Evolutionary conservation across 192 early-diverging fungal species (phyloP).

Genomic region (Backusella morwellensis): DNA sequence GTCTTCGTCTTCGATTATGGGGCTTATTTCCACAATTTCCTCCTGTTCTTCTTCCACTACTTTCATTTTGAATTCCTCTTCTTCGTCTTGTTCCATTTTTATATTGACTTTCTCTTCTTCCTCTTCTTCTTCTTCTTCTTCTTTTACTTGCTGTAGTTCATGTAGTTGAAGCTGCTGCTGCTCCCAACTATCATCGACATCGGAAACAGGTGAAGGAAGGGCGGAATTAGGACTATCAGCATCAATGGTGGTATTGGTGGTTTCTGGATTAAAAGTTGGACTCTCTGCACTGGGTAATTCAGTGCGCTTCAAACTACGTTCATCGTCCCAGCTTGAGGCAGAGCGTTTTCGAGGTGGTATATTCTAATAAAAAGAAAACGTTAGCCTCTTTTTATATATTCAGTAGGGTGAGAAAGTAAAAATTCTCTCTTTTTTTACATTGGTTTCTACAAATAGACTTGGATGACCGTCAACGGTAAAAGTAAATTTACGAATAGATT

Average conservation of each 20-base stretch:
- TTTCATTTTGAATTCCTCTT: not conserved
- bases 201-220: constrained; percentile 51
- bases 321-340: constrained; percentile 9
- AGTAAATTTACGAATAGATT: not conserved
- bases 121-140: not conserved
- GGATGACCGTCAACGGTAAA: constrained; percentile 16
- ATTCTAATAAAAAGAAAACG: not conserved
- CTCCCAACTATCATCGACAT: constrained; percentile 34
- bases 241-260: constrained; percentile 14
- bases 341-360: constrained; percentile 13
- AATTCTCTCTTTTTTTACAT: not conserved
- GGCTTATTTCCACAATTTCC: not conserved
- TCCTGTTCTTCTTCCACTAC: not conserved
- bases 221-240: constrained; percentile 34
- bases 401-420: no score
- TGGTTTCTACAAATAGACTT: constrained; percentile 16
- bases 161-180: not conserved
- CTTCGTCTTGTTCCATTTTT: not conserved
- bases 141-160: not conserved
- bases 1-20: not conserved
- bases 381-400: not conserved
- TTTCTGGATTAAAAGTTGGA: constrained; percentile 65
- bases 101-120: not conserved
- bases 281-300: constrained; percentile 68
- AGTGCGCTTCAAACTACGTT: constrained; percentile 5